phyloP scores from a whole-genome alignment of 345 rosid species.

The Euclidium syriacum region DNA sequence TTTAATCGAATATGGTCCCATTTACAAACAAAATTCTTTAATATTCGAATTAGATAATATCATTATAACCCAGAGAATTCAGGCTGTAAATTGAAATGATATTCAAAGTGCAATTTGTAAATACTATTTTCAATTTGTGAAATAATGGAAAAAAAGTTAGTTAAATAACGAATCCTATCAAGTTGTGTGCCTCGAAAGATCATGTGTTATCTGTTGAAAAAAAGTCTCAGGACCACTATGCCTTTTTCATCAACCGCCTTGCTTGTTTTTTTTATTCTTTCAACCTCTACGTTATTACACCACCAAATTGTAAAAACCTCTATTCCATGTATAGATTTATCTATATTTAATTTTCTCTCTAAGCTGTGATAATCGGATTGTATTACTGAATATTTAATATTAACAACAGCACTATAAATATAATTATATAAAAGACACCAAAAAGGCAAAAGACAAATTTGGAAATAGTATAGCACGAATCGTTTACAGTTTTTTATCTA shows the following conservation, averaged over 20 bases:
- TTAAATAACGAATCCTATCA: conserved; percentile 23
- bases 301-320: not conserved
- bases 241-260: conserved; percentile 24
- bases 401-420: not conserved
- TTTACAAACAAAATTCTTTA: conserved; percentile 5
- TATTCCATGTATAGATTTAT: not conserved
- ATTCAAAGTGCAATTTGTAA: conserved; percentile 2
- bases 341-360: not conserved
- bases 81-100: not conserved
- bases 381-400: not conserved
- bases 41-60: not conserved
- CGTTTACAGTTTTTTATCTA: conserved; percentile 10
- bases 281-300: conserved; percentile 19
- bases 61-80: not conserved
- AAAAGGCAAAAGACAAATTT: not conserved
- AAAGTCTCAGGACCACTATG: conserved; percentile 21
- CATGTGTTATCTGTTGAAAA: conserved; percentile 26
- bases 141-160: not conserved
- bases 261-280: conserved; percentile 6
- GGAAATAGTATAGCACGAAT: not conserved
- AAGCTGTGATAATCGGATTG: not conserved
- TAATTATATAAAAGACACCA: not conserved
- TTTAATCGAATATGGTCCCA: not conserved
- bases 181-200: conserved; percentile 7
- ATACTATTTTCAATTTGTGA: not conserved